Evolutionary conservation across 768 basidiomycete species (phyloP), one percentile per base, ranked within the genome.

Genomic region (Cystobasidiopsis lactophilus): DNA sequence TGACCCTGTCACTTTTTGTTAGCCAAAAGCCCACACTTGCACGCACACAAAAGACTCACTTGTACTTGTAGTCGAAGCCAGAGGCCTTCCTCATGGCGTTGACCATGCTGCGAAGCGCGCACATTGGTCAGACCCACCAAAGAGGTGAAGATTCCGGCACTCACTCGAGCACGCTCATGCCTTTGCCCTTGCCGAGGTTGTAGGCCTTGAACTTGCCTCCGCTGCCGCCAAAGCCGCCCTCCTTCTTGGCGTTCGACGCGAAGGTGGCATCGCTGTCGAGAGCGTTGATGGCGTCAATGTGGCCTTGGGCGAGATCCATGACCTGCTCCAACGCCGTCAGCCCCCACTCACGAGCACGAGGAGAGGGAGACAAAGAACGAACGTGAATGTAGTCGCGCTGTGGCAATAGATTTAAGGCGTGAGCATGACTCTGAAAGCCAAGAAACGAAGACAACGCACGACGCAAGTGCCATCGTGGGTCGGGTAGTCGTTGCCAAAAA

Each of bases 401-500:
- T 29, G 38, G 1, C 14, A n/a, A n/a, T n/a, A n/a, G n/a, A n/a
- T n/a, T n/a, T 11, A 2, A n/a, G 2, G 18, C 2, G n/a, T 43
- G 21, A 50, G 51, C 26, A 3, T 14, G 18, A 40, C 11, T 26
- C 37, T 21, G 27, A 39, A 10, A 11, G 49, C 24, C 13, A 3
- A 33, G n/a, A n/a, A n/a, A n/a, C 13, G 26, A 51, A 24, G 30
- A 29, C 16, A 21, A 57, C 50, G 24, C 23, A 55, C 48, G n/a
- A 96, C 85, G 62, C 91, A 98, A 7, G 91, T 95, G 9, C 91
- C 91, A 64, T 96, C 91, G 35, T 75, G 77, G 0, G 93, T 98
- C 21, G 89, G 86, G 67, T 93, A 98, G 67, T 98, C 86, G 64
- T 91, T 82, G 29, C 93, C 91, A 63, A 96, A 98, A 3, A 98